A percentile compares a stretch with the other conserved stretches of the same genome.
These are phyloP conservation scores for Pestalotiopsis fici DNA, from an alignment of 2,329 filamentous ascomycete genomes.

Conservation along the genomic window DNA sequence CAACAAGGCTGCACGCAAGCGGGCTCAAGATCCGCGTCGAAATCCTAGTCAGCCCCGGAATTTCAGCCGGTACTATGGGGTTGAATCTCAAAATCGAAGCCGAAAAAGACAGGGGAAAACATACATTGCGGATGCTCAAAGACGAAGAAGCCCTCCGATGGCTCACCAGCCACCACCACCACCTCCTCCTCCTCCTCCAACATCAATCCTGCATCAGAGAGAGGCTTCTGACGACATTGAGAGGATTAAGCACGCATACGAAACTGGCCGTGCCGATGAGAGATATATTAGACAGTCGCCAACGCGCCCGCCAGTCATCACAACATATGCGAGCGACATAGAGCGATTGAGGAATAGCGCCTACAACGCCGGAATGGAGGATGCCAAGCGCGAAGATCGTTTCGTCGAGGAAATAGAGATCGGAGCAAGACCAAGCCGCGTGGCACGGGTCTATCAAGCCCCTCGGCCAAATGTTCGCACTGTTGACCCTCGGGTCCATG, in stretches of 20 bases:
- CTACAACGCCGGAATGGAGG: background rate
- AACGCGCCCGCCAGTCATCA: background rate
- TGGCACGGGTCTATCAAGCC: background rate
- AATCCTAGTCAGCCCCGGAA: background rate
- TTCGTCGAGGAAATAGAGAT: background rate
- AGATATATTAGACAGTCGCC: background rate
- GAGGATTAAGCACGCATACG: conserved; percentile 2
- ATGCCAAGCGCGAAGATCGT: background rate
- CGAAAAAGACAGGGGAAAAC: background rate
- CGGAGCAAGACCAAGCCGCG: background rate
- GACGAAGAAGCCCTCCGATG: background rate
- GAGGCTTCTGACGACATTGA: background rate
- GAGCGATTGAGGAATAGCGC: conserved; percentile 4
- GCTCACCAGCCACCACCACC: no score
- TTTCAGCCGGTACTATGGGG: background rate
- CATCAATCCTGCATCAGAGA: background rate
- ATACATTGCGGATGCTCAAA: background rate
- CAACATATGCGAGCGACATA: conserved; percentile 7
- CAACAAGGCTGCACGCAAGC: no score
- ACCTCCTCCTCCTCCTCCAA: background rate
- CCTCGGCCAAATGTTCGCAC: background rate
- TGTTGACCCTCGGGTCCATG: background rate
- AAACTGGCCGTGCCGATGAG: conserved; percentile 1
- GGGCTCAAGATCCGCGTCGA: background rate
- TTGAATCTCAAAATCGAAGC: background rate